Conservation (phyloP, 2,329 filamentous ascomycete species). For the Dactylellina parvicollis region DNA sequence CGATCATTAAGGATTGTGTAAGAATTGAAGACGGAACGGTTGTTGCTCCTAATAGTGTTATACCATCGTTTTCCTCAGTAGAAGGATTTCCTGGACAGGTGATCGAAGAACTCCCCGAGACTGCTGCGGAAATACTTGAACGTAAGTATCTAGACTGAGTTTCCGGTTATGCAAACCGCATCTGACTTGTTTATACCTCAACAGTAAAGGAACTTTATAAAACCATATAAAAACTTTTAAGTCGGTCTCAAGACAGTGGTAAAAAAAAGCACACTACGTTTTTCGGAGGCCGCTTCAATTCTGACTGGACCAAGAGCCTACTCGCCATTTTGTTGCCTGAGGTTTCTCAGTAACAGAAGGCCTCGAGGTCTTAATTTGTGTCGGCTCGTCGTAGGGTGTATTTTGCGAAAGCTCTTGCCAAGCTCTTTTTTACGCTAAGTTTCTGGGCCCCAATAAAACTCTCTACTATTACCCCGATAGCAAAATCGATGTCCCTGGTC, state of each 20-base stretch:
- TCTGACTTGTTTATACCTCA: neutral
- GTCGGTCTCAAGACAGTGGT: no score
- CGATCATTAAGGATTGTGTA: constrained; percentile 92
- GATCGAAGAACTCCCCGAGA: constrained; percentile 81
- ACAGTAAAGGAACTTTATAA: constrained; percentile 50
- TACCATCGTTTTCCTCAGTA: constrained; percentile 92
- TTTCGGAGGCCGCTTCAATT: no score
- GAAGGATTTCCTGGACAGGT: constrained; percentile 81
- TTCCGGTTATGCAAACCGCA: neutral
- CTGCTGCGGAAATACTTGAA: constrained; percentile 63
- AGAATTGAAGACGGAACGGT: constrained; percentile 85
- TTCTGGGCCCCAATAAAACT: constrained; percentile 97
- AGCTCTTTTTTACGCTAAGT: constrained; percentile 95
- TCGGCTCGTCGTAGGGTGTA: constrained; percentile 73
- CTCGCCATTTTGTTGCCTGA: no score
- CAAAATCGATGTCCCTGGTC: constrained; percentile 89
- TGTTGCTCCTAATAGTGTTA: constrained; percentile 86
- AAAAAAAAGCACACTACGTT: no score
- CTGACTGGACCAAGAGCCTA: no score
- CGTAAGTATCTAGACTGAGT: constrained; percentile 43
- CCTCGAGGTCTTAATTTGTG: neutral
- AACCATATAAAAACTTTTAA: constrained; percentile 12
- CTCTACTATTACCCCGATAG: constrained; percentile 95
- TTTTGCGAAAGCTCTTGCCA: constrained; percentile 94
- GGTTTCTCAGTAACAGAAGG: no score